Conservation (phyloP, 2,329 filamentous ascomycete species). For the Paradendryphiella salina region DNA sequence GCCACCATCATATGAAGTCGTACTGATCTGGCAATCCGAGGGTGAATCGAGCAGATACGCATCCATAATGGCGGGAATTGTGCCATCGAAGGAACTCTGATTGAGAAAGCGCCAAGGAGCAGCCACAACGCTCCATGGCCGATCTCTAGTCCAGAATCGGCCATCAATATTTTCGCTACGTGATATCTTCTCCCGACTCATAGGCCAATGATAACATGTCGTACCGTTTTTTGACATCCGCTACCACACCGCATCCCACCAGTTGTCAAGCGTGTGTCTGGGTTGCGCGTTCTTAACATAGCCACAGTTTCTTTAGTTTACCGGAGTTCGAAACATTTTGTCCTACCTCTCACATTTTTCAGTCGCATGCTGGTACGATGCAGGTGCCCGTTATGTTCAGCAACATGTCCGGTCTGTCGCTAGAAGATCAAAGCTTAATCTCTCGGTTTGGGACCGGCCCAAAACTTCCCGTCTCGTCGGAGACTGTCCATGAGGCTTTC, state of each 20-base stretch:
- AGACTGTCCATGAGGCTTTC: constrained; percentile 8
- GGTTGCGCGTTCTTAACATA: neutral
- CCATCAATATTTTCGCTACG: neutral
- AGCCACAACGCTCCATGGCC: neutral
- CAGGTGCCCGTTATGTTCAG: neutral
- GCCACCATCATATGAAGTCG: neutral
- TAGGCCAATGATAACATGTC: neutral
- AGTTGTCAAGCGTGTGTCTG: neutral
- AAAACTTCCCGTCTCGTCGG: neutral
- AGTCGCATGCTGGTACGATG: neutral
- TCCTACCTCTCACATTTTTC: neutral
- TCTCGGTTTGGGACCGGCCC: constrained; percentile 6
- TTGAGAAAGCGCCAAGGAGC: neutral
- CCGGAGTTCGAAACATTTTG: neutral
- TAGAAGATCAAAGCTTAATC: constrained; percentile 3
- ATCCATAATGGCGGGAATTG: neutral
- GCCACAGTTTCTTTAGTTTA: neutral
- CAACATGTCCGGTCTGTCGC: neutral
- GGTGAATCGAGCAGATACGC: neutral
- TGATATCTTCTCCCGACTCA: neutral
- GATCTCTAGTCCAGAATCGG: neutral
- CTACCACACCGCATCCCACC: neutral
- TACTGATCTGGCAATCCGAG: neutral
- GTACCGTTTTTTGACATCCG: constrained; percentile 5
- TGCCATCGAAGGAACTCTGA: neutral